Evolutionary conservation across 352 stramenopile genomes (phyloP).

Genomic region (Blastocystis sp.): DNA sequence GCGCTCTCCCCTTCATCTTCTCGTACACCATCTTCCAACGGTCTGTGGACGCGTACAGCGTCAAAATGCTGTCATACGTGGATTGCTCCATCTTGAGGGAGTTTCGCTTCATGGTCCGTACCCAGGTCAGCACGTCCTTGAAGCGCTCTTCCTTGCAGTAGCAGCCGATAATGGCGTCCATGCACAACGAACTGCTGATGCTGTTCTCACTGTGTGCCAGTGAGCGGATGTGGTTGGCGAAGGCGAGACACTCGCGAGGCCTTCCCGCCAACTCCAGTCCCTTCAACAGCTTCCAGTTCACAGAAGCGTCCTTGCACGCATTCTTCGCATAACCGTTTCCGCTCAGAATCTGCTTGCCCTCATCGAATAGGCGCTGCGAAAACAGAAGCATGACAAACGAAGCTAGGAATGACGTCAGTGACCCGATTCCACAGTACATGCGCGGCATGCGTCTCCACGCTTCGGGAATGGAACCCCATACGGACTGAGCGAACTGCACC

Average conservation of each 20-base stretch:
- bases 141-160: slow-evolving; percentile 1
- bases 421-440: slow-evolving; percentile 2
- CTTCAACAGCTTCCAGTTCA: slow-evolving; percentile 65
- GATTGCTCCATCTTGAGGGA: slow-evolving; percentile 13
- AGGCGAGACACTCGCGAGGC: slow-evolving; percentile 3
- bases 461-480: slow-evolving; percentile 51
- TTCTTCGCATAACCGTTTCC: background rate
- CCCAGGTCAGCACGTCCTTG: slow-evolving; percentile 11
- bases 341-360: slow-evolving; percentile 21
- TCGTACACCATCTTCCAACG: slow-evolving; percentile 37
- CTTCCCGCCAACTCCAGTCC: slow-evolving; percentile 30
- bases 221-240: slow-evolving; percentile 30
- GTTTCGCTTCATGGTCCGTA: background rate
- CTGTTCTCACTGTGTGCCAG: background rate
- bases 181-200: background rate
- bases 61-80: slow-evolving; percentile 41
- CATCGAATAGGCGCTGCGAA: slow-evolving; percentile 9
- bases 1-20: slow-evolving; percentile 34
- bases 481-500: background rate
- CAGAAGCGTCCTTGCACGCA: background rate
- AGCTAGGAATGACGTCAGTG: background rate
- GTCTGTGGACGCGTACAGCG: background rate
- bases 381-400: slow-evolving; percentile 48
- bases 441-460: background rate
- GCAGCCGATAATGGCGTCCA: slow-evolving; percentile 35